Base-by-base conservation (phyloP, 2,329 filamentous ascomycete genomes). In the Phaeosphaeria sp. region DNA sequence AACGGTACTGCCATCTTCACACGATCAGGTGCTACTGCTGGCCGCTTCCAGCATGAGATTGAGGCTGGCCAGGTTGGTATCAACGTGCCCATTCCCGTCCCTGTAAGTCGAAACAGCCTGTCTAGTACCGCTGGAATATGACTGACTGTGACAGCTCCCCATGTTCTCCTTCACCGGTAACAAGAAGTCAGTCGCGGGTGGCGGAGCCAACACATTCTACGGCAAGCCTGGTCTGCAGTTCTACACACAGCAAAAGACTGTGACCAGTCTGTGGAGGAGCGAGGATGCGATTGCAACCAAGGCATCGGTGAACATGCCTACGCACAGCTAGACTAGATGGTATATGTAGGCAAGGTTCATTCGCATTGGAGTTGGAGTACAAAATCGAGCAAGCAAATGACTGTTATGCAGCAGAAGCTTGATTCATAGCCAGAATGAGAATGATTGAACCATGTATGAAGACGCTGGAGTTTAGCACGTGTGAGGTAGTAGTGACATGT, bases 211-310 rank as follows among this genome's bases (percentile, higher is more conserved):
- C 81, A 96, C 93, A 17, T 98, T 99, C 77, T 99, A 99, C 80
- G 95, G 95, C 66, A 90, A 91, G 79, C 92, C 93, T 0, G 95
- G 94, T 22, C 80, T 99, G 75, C 89, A 91, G 75, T 99, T 99
- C 77, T 98, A 96, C 80, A 99, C 95, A 2, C 95, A 98, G 81
- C 86, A 91, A 74, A 98, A 99, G 90, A 99, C 95, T 2, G 95
- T 99, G 49, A 99, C 95, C 52, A 90, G 92, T 66, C 81, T 96
- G 76, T 99, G 95, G 95, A 87, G 88, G 72, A 88, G 86, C 60
- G 88, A 93, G 72, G 93, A 97, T 80, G 93, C 92, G 0, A 85
- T 95, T 49, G 89, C 88, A 54, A 90, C 89, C 66, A 94, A 93
- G 85, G 93, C 93, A 17, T 87, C 89, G 71, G 92, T 96, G 11